Evolutionary conservation across 495 filamentous ascomycete genomes (phyloP), one percentile per base, ranked within the genome.

Genomic region (Aspergillus heteromorphus): DNA sequence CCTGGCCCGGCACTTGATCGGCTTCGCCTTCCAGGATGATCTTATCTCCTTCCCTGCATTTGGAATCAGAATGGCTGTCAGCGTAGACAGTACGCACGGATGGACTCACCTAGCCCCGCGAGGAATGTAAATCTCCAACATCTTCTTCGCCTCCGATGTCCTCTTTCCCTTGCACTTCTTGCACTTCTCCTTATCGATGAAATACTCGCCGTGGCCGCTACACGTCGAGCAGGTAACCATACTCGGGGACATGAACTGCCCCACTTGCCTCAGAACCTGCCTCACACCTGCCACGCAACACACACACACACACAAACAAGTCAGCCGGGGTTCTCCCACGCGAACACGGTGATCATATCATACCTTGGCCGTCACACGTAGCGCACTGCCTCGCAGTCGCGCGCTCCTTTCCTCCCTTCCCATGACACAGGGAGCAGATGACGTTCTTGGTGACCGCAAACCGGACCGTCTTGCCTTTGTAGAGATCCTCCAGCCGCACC

Each of bases 381-480:
- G 87, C 83, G 70, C 93, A 98, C 54, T 83, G 79, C 68, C 91
- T 87, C 42, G 91, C 76, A 71, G 89, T 95, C 41, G 91, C 87
- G 73, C 90, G 91, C 43, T 92, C 87, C 70, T 96, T 97, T 42
- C 91, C 93, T 23, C 93, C 93, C 48, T 78, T 83, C 16, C 93
- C 93, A 65, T 92, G 90, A 78, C 93, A 98, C 58, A 81, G 76
- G 51, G 77, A 76, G 72, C 93, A 98, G 53, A 96, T 78, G 55
- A 96, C 79, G 58, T 96, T 92, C 77, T 97, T 96, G 60, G 87
- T 91, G 67, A 87, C 92, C 20, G 88, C 83, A 70, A 98, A 95
- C 70, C 92, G 92, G 58, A 93, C 92, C 1, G 93, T 96, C 80
- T 97, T 97, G 58, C 93, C 93, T 78, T 96, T 97, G 74, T 96